phyloP scores from a whole-genome alignment of 1,139 yeast genomes.

The Pichia sp. region DNA sequence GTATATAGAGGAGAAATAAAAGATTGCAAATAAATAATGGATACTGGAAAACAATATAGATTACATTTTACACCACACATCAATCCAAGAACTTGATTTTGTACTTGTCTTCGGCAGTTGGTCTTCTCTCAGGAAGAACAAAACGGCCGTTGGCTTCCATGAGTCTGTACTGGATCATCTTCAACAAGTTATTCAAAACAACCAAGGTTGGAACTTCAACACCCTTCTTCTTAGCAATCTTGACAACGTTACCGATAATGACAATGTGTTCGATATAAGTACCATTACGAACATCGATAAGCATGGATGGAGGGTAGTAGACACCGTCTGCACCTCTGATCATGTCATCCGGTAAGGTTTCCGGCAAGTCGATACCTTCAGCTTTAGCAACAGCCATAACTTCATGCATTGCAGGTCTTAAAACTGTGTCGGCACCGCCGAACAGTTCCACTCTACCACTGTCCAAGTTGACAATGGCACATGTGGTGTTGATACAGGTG shows the following conservation, averaged over 20 bases:
- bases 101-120: constrained; percentile 26
- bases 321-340: constrained; percentile 17
- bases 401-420: constrained; percentile 66
- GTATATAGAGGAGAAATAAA: no score
- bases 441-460: constrained; percentile 56
- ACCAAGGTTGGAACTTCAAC: constrained; percentile 57
- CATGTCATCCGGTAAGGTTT: constrained; percentile 16
- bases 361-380: constrained; percentile 46
- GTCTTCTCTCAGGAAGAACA: constrained; percentile 40
- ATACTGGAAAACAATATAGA: no score
- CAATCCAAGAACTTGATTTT: constrained; percentile 12
- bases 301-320: constrained; percentile 21
- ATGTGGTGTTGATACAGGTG: constrained; percentile 59
- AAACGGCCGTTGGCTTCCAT: constrained; percentile 52
- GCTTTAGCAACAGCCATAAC: constrained; percentile 57
- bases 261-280: constrained; percentile 70
- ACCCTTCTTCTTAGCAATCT: constrained; percentile 50
- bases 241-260: constrained; percentile 69
- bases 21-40: no score
- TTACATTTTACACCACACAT: no score
- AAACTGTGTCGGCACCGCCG: constrained; percentile 47
- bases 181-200: constrained; percentile 55
- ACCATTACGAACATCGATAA: constrained; percentile 67
- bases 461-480: constrained; percentile 56
- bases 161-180: constrained; percentile 55